A percentile compares a stretch with the other conserved stretches of the same genome.
These are phyloP conservation scores for Zizania palustris DNA, from an alignment of 202 grass and related monocot species.

Conservation along the genomic window DNA sequence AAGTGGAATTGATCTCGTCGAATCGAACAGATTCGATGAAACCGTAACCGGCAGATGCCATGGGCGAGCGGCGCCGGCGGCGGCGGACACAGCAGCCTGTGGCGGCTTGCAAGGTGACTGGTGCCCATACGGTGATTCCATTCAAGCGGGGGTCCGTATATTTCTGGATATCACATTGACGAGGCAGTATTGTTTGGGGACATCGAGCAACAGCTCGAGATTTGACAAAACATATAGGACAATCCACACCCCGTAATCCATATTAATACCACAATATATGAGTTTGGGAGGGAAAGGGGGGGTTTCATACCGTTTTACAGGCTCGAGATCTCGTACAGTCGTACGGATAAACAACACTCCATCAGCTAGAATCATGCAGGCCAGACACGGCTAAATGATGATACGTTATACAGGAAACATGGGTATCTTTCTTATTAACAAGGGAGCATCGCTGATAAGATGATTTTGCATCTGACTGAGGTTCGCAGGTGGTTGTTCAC, in stretches of 20 bases:
- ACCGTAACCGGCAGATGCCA: no score
- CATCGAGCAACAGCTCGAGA: not conserved
- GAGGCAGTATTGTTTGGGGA: not conserved
- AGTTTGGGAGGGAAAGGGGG: slow-evolving; percentile 28
- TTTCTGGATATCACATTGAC: not conserved
- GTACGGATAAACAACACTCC: slow-evolving; percentile 42
- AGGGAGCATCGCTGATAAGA: slow-evolving; percentile 14
- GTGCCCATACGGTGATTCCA: not conserved
- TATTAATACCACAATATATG: slow-evolving; percentile 49
- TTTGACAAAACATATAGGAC: not conserved
- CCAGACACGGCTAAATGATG: slow-evolving; percentile 23
- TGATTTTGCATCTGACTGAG: slow-evolving; percentile 32
- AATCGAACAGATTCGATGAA: no score
- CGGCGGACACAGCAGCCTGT: no score
- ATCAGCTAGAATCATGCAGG: slow-evolving; percentile 43
- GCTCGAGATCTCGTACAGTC: slow-evolving; percentile 35
- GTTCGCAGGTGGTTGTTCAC: slow-evolving; percentile 5
- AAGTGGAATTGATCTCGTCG: no score
- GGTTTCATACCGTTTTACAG: slow-evolving; percentile 51
- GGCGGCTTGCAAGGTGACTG: not conserved
- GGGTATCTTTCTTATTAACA: slow-evolving; percentile 57
- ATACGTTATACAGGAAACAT: slow-evolving; percentile 50
- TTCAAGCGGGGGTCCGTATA: no score
- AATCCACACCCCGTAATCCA: slow-evolving; percentile 32
- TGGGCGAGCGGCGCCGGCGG: no score